Percentiles rank a stretch among this genome's conserved stretches.
phyloP scores from a whole-genome alignment of 2,329 filamentous ascomycete species.

The Nothomitra cinnamomea region DNA sequence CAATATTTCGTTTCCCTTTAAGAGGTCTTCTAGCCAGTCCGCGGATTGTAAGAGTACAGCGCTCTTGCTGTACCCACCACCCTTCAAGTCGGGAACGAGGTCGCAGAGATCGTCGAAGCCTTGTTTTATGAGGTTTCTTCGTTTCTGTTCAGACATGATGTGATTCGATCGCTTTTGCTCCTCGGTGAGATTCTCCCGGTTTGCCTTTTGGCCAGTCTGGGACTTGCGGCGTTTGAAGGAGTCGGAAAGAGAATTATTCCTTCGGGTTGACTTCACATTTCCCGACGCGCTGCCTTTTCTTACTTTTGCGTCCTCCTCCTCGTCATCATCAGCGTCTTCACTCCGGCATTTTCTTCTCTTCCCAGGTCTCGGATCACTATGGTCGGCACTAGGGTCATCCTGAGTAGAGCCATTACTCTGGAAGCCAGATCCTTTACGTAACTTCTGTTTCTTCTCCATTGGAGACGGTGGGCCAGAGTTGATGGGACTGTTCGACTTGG shows the following conservation, averaged over 20 bases:
- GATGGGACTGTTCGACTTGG: neutral
- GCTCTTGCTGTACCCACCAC: conserved; percentile 69
- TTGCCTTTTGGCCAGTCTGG: conserved; percentile 25
- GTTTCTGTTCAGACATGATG: conserved; percentile 75
- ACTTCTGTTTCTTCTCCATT: neutral
- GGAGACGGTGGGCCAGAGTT: neutral
- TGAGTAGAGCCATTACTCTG: neutral
- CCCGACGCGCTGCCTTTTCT: neutral
- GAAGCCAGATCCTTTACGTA: neutral
- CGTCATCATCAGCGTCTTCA: conserved; percentile 26
- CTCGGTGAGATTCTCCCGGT: conserved; percentile 50
- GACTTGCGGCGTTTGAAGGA: conserved; percentile 35
- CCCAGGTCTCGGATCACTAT: conserved; percentile 8
- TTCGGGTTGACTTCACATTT: neutral
- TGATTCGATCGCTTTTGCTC: conserved; percentile 75
- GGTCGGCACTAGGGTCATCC: neutral
- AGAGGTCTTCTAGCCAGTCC: conserved; percentile 59
- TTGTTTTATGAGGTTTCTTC: conserved; percentile 63
- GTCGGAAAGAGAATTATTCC: neutral
- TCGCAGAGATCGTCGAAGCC: conserved; percentile 67
- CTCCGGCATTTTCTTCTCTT: conserved; percentile 40
- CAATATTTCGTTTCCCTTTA: conserved; percentile 49
- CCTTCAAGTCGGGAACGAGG: conserved; percentile 57
- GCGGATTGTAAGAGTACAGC: conserved; percentile 58
- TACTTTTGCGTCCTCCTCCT: conserved; percentile 26